Evolutionary conservation across 2,329 filamentous ascomycete species (phyloP).

Genomic region (Monosporascus cannonballus): DNA sequence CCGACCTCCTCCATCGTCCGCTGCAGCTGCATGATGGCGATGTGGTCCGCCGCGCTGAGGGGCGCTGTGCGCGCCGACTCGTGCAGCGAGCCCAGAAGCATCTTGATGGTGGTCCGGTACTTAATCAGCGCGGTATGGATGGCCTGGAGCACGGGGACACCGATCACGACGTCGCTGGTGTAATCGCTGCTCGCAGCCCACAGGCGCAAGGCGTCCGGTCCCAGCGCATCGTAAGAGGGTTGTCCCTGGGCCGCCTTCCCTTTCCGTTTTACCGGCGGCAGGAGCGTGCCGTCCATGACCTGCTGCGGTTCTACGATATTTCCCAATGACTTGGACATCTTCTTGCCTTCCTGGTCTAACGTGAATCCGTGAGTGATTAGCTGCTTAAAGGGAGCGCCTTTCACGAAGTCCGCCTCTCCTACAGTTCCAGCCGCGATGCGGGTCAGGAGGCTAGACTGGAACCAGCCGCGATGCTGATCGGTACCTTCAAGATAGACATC

Average conservation of each 20-base stretch:
- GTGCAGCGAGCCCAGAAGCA: constrained; percentile 73
- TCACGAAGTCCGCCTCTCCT: constrained; percentile 26
- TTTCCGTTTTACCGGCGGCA: constrained; percentile 62
- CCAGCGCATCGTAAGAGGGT: constrained; percentile 61
- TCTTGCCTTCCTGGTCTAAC: constrained; percentile 81
- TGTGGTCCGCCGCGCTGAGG: constrained; percentile 59
- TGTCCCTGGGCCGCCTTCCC: constrained; percentile 39
- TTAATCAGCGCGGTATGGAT: constrained; percentile 76
- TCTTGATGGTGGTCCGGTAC: constrained; percentile 84
- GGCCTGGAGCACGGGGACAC: constrained; percentile 67
- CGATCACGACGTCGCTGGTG: constrained; percentile 79
- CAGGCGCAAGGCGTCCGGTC: constrained; percentile 78
- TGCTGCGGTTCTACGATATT: constrained; percentile 77
- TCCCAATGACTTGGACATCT: constrained; percentile 97
- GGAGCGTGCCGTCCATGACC: constrained; percentile 77
- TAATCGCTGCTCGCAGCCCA: constrained; percentile 94
- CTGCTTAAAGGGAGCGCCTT: constrained; percentile 68
- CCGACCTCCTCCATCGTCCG: constrained; percentile 60
- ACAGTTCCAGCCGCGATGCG: constrained; percentile 60
- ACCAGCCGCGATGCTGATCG: constrained; percentile 97
- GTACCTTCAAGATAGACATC: constrained; percentile 92
- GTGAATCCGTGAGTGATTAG: constrained; percentile 96
- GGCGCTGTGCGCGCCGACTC: constrained; percentile 43
- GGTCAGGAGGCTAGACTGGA: constrained; percentile 91
- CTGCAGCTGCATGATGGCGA: constrained; percentile 70